Conservation (phyloP, 306 rosid genomes). For the Cyamopsis tetragonoloba region DNA sequence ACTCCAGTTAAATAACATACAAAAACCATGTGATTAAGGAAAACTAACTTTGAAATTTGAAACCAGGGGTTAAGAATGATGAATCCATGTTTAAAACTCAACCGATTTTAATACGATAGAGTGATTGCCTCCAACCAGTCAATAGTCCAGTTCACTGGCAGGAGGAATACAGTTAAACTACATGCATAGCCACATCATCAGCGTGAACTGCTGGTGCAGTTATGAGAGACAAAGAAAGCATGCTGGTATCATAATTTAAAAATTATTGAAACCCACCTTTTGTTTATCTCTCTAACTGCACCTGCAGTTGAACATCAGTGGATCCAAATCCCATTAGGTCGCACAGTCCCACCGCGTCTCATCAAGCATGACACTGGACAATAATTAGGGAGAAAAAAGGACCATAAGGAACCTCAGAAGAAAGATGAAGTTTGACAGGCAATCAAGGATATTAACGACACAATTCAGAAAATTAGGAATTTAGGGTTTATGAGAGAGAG, state of each 20-base stretch:
- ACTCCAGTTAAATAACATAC: not conserved
- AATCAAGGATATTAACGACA: not conserved
- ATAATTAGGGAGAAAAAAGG: not conserved
- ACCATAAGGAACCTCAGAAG: not conserved
- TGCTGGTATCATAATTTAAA: too few relatives aligned
- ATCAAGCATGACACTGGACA: not conserved
- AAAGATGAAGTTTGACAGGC: not conserved
- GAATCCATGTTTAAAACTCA: not conserved
- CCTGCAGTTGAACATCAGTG: not conserved
- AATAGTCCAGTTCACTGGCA: too few relatives aligned
- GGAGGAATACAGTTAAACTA: too few relatives aligned
- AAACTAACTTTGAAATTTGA: not conserved
- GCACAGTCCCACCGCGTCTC: not conserved
- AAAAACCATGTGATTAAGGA: not conserved
- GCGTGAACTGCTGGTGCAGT: too few relatives aligned
- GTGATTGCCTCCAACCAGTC: too few relatives aligned
- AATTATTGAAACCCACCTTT: too few relatives aligned
- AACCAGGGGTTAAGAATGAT: not conserved
- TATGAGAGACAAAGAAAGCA: too few relatives aligned
- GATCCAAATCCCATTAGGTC: not conserved
- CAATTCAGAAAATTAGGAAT: not conserved
- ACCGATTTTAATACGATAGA: too few relatives aligned
- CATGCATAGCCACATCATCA: too few relatives aligned
- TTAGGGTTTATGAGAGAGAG: slow-evolving; percentile 2
- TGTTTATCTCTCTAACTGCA: too few relatives aligned